Conservation (phyloP, 257 asterid species). For the Verbascum thapsus region DNA sequence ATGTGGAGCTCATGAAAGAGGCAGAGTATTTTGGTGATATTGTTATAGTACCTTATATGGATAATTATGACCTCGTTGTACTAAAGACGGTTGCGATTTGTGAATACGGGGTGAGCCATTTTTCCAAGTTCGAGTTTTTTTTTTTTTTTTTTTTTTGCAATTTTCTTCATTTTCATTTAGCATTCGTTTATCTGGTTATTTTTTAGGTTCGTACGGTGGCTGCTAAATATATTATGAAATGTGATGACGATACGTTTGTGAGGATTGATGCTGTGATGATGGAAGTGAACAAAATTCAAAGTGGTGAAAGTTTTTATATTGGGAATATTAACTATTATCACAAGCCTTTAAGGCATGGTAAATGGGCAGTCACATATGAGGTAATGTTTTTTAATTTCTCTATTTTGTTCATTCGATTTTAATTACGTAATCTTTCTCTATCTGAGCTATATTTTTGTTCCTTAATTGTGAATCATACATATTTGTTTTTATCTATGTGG, state of each 20-base stretch:
- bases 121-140: constrained; percentile 25
- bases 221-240: constrained; percentile 87
- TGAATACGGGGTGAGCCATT: constrained; percentile 86
- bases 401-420: not conserved
- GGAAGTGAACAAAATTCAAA: constrained; percentile 63
- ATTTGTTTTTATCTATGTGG: constrained; percentile 1
- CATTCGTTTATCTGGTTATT: constrained; percentile 29
- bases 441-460: not conserved
- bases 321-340: constrained; percentile 94
- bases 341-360: constrained; percentile 89
- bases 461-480: not conserved
- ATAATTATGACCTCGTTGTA: constrained; percentile 92
- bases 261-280: constrained; percentile 77
- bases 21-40: constrained; percentile 89
- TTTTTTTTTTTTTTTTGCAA: constrained; percentile 24
- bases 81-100: constrained; percentile 91
- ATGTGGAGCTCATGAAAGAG: constrained; percentile 85
- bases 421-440: not conserved
- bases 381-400: constrained; percentile 39
- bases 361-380: constrained; percentile 99
- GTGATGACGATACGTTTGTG: constrained; percentile 97
- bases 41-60: constrained; percentile 92
- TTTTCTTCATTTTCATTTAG: constrained; percentile 18
- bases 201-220: constrained; percentile 62
- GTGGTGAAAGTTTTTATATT: constrained; percentile 65